Conservation (phyloP, 306 rosid species). For the Potentilla sterilis region DNA sequence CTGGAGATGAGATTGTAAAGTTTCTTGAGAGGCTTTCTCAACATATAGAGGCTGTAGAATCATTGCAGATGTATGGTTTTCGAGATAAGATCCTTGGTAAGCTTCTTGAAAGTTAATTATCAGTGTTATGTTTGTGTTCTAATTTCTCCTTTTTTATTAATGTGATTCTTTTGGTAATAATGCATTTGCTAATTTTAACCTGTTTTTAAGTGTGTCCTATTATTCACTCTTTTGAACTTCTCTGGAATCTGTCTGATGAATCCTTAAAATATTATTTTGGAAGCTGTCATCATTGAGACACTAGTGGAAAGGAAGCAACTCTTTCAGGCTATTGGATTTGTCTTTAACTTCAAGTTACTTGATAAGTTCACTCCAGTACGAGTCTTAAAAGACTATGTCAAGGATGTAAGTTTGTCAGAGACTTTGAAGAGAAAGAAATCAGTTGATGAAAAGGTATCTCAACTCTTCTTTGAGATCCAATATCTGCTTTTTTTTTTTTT, state of each 20-base stretch:
- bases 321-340: conserved; percentile 52
- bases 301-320: conserved; percentile 38
- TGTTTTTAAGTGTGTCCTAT: not conserved
- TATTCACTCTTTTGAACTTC: not conserved
- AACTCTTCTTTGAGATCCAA: not conserved
- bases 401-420: not conserved
- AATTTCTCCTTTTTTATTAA: not conserved
- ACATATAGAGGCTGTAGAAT: conserved; percentile 40
- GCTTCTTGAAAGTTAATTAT: conserved; percentile 17
- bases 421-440: conserved; percentile 2
- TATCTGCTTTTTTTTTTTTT: not conserved
- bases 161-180: not conserved
- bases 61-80: conserved; percentile 43
- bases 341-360: conserved; percentile 45
- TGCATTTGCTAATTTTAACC: not conserved
- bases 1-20: conserved; percentile 42
- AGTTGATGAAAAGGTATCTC: conserved; percentile 31
- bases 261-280: conserved; percentile 3
- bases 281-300: conserved; percentile 41
- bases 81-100: conserved; percentile 42
- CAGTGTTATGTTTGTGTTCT: not conserved
- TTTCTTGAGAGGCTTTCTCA: conserved; percentile 38
- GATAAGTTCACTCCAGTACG: conserved; percentile 39
- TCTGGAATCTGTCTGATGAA: not conserved
- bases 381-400: conserved; percentile 32